phyloP scores from a whole-genome alignment of 306 rosid species.

The Abrus pulchellus region DNA sequence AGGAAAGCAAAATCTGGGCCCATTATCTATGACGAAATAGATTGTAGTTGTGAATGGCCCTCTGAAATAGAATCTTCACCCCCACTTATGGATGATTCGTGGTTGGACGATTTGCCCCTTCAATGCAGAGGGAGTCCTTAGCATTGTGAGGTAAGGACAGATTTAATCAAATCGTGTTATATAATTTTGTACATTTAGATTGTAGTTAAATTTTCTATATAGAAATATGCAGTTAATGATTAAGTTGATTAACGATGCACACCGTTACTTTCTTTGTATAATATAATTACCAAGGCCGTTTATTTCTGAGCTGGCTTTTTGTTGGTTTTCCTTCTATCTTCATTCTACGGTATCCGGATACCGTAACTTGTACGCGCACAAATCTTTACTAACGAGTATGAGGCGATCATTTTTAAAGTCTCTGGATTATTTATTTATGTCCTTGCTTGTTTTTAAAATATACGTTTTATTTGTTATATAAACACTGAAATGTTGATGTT shows the following conservation, averaged over 20 bases:
- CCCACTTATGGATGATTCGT: slow-evolving; percentile 71
- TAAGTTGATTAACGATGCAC: slow-evolving; percentile 16
- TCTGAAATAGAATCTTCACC: slow-evolving; percentile 63
- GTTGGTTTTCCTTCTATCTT: not conserved
- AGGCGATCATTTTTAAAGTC: not conserved
- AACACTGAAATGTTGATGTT: too few relatives aligned
- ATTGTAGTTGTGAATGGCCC: slow-evolving; percentile 75
- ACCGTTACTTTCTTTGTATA: too few relatives aligned
- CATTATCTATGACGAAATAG: slow-evolving; percentile 65
- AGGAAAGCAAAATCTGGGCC: slow-evolving; percentile 60
- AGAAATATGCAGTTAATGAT: not conserved
- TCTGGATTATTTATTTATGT: not conserved
- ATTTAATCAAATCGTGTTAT: not conserved
- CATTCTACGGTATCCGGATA: not conserved
- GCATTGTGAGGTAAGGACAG: slow-evolving; percentile 16
- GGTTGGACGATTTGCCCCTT: slow-evolving; percentile 66
- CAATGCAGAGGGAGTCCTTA: slow-evolving; percentile 56
- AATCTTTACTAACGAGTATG: not conserved
- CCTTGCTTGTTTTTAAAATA: not conserved
- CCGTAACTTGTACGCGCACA: not conserved
- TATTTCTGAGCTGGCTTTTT: not conserved
- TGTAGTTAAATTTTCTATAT: not conserved
- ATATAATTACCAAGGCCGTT: not conserved
- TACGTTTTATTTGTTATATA: not conserved
- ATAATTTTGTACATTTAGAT: slow-evolving; percentile 32